Base-by-base conservation (phyloP, 2,329 filamentous ascomycete genomes). In the Sphaerulina musiva region DNA sequence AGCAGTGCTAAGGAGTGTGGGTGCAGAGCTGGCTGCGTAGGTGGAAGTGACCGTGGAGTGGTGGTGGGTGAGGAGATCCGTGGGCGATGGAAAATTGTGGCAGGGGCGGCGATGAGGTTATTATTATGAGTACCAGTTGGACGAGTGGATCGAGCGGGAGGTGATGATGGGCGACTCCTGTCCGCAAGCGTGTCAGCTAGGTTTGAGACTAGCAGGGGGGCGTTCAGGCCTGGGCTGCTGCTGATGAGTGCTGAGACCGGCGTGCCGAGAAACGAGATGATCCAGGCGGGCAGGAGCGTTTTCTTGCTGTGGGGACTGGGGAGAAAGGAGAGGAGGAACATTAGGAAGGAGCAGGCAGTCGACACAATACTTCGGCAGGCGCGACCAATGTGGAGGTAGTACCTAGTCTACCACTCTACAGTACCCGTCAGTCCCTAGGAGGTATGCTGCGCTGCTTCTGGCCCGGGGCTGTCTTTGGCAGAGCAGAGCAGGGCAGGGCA, bases 1-100 rank as follows among this genome's bases (percentile, higher is more conserved):
- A 41, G 43, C 31, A 11, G 26, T 42, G 43, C 39, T 38, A 57
- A 55, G 20, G 55, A 57, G 45, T 46, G 55, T 57, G 51, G 38
- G 55, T 42, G 55, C 52, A 55, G 51, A 54, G 51, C 55, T 57
- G 55, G 51, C 52, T 57, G 55, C 51, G 41, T 44, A 26, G 8
- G 46, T 48, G 46, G 47, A 7, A 29, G 45, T 20, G 48, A 46
- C 48, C 29, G 42, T 46, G 34, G 48, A 12, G 41, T 17, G 48
- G 48, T 11, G n/a, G 46, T 49, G 31, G 46, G 41, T 36, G 11
- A 10, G 46, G 34, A 20, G 20, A 20, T 20, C 20, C 20, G 20
- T 20, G 20, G 20, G 20, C 20, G 20, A 20, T 29, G 26, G 26
- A 7, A 29, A 29, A 6, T 29, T 6, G 26, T 6, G 26, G 3